Evolutionary conservation across 495 filamentous ascomycete genomes (phyloP).

Genomic region (Trichoderma erinaceum): DNA sequence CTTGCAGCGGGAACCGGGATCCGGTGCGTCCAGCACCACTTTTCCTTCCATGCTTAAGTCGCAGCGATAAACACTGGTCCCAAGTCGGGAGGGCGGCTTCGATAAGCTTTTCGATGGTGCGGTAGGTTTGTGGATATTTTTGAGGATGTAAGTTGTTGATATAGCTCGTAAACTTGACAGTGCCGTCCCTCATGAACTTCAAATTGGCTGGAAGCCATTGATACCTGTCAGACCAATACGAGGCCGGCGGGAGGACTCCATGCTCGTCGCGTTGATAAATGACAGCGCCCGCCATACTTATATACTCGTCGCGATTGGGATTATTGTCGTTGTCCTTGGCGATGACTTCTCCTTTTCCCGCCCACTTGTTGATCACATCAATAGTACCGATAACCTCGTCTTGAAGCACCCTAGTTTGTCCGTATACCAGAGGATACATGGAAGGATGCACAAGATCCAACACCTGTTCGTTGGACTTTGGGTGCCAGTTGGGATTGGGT

Average conservation of each 20-base stretch:
- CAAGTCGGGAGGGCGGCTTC: constrained; percentile 47
- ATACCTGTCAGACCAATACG: constrained; percentile 40
- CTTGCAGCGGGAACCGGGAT: constrained; percentile 28
- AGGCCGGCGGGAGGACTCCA: constrained; percentile 8
- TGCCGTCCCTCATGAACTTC: constrained; percentile 33
- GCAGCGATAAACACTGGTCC: constrained; percentile 31
- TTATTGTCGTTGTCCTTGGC: constrained; percentile 17
- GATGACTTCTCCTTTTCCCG: constrained; percentile 27
- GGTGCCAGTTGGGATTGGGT: constrained; percentile 51
- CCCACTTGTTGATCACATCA: constrained; percentile 29
- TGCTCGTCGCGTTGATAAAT: no score
- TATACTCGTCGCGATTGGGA: no score
- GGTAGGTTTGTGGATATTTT: constrained; percentile 45
- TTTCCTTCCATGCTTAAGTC: constrained; percentile 27
- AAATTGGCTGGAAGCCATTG: constrained; percentile 61
- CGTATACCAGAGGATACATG: constrained; percentile 54
- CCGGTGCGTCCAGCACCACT: constrained; percentile 43
- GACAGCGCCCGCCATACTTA: no score
- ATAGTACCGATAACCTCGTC: constrained; percentile 29
- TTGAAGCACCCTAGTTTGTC: constrained; percentile 27
- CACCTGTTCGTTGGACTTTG: constrained; percentile 48
- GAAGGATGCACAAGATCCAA: constrained; percentile 58
- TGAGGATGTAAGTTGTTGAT: constrained; percentile 60
- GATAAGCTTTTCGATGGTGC: constrained; percentile 48
- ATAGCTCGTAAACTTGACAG: constrained; percentile 63